phyloP scores from a whole-genome alignment of 306 rosid genomes.

The Sesbania bispinosa region DNA sequence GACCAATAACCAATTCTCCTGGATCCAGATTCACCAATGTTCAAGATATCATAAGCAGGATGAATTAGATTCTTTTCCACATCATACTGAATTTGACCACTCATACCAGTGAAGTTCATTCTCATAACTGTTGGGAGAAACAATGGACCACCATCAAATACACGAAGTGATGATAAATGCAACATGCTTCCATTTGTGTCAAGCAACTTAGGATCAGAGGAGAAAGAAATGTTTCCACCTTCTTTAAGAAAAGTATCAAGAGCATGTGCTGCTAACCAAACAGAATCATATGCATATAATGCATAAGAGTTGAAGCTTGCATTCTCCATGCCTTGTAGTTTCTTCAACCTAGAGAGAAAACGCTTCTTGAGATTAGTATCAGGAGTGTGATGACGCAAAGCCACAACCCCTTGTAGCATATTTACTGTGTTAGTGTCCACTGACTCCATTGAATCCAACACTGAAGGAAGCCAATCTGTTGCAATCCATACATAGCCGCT shows the following conservation, averaged over 20 bases:
- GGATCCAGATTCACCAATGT: constrained; percentile 61
- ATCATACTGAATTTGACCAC: constrained; percentile 71
- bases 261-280: constrained; percentile 86
- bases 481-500: constrained; percentile 88
- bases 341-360: constrained; percentile 48
- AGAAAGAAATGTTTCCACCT: constrained; percentile 72
- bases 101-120: constrained; percentile 69
- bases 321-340: constrained; percentile 33
- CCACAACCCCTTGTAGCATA: constrained; percentile 80
- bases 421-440: constrained; percentile 42
- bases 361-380: constrained; percentile 55
- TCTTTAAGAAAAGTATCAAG: constrained; percentile 54
- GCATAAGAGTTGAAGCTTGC: constrained; percentile 77
- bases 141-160: constrained; percentile 57
- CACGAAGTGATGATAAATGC: constrained; percentile 57
- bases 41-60: constrained; percentile 80
- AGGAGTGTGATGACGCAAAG: constrained; percentile 76
- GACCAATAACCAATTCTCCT: constrained; percentile 86
- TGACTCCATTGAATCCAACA: constrained; percentile 54
- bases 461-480: constrained; percentile 91
- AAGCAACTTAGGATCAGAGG: constrained; percentile 58
- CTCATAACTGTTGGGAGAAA: constrained; percentile 57
- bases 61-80: constrained; percentile 52
- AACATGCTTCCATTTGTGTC: constrained; percentile 53
- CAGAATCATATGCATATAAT: constrained; percentile 80